Evolutionary conservation across 225 moss, liverwort and hornwort genomes (phyloP).

Genomic region (Straminergon stramineum): DNA sequence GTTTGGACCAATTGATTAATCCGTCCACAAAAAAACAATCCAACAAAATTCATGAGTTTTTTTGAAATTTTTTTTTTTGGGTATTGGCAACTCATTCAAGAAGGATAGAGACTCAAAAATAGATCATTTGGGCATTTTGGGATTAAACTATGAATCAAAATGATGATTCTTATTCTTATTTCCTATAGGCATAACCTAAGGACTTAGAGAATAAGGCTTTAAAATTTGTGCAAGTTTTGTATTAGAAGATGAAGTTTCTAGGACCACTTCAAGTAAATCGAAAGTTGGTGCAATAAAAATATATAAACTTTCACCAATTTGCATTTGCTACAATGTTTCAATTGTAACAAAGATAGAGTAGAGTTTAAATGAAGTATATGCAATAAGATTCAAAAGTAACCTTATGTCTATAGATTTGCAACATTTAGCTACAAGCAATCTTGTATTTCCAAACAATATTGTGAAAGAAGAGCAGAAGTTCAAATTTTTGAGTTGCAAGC

Average conservation of each 20-base stretch:
- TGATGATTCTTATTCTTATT: neutral
- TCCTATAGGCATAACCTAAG: fast-evolving
- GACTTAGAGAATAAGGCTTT: neutral
- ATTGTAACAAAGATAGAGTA: neutral
- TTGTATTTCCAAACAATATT: neutral
- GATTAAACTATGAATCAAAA: neutral
- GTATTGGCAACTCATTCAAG: neutral
- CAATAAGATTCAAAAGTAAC: neutral
- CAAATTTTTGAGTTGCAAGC: fast-evolving
- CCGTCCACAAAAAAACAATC: fast-evolving
- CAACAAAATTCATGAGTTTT: neutral
- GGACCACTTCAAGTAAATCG: neutral
- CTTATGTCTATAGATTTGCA: neutral
- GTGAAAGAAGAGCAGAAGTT: neutral
- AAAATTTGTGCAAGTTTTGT: neutral
- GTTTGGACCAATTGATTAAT: neutral
- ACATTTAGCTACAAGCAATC: neutral
- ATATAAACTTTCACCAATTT: neutral
- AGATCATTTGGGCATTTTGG: neutral
- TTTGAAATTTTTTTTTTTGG: fast-evolving
- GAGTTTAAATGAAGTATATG: neutral
- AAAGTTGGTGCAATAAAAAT: neutral
- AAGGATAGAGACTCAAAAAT: too few relatives aligned
- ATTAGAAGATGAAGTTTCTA: neutral
- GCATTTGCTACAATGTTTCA: neutral